Conservation (phyloP, 305 asterid genomes). For the Fraxinus angustifolia region DNA sequence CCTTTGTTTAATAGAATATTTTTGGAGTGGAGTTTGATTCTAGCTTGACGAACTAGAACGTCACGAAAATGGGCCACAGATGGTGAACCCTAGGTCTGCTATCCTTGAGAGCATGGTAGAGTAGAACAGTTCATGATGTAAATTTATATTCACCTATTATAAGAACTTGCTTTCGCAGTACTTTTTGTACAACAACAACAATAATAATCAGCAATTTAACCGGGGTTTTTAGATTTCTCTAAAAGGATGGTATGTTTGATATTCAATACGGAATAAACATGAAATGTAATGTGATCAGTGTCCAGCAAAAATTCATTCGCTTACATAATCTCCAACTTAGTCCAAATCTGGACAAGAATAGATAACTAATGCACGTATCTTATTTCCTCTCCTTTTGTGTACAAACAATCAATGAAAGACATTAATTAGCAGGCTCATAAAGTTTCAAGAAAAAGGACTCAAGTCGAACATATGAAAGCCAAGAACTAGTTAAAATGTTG, state of each 20-base stretch:
- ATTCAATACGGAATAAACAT: neutral
- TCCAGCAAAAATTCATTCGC: neutral
- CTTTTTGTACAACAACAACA: neutral
- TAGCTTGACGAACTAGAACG: conserved; percentile 81
- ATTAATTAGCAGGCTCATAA: neutral
- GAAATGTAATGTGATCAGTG: neutral
- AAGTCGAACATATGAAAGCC: neutral
- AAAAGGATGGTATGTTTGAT: neutral
- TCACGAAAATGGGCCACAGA: conserved; percentile 73
- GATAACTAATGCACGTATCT: neutral
- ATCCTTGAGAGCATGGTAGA: conserved; percentile 46
- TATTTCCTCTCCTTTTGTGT: neutral
- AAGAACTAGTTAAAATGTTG: conserved; percentile 18
- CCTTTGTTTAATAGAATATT: no score
- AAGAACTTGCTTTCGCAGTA: neutral
- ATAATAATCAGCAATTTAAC: neutral
- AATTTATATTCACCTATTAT: neutral
- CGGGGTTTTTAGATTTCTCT: neutral
- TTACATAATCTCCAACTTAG: neutral
- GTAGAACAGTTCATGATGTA: conserved; percentile 29
- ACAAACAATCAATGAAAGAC: neutral
- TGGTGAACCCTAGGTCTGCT: conserved; percentile 72
- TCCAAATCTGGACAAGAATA: neutral
- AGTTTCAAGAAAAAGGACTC: conserved; percentile 9
- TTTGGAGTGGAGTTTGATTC: conserved; percentile 33